Conservation (phyloP, 495 filamentous ascomycete species). For the Haplographium delicatum region DNA sequence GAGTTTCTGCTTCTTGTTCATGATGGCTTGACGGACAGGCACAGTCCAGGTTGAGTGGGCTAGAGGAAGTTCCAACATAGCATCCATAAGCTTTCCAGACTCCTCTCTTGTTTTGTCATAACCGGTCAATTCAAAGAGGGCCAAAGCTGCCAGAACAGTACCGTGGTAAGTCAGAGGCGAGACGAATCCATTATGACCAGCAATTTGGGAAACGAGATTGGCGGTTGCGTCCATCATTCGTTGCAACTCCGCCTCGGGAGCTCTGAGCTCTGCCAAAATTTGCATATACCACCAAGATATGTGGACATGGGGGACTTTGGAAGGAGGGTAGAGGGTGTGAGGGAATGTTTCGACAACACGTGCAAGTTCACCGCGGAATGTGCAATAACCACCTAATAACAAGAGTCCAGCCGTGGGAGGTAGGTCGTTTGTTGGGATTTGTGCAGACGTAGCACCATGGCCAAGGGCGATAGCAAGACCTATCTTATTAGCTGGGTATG, state of each 20-base stretch:
- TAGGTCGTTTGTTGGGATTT: neutral
- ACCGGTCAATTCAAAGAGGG: slow-evolving; percentile 60
- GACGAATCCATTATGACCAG: slow-evolving; percentile 49
- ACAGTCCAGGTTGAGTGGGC: slow-evolving; percentile 12
- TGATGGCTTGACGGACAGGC: slow-evolving; percentile 40
- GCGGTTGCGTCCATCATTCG: slow-evolving; percentile 60
- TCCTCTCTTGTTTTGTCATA: slow-evolving; percentile 27
- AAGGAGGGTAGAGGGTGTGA: slow-evolving; percentile 25
- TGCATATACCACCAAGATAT: slow-evolving; percentile 72
- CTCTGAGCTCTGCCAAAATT: slow-evolving; percentile 54
- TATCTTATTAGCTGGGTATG: neutral
- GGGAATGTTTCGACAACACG: slow-evolving; percentile 43
- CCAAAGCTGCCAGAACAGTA: slow-evolving; percentile 58
- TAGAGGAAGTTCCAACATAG: slow-evolving; percentile 10
- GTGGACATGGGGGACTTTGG: slow-evolving; percentile 47
- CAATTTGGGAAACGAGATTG: slow-evolving; percentile 49
- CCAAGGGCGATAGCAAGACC: slow-evolving; percentile 39
- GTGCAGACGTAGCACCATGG: slow-evolving; percentile 32
- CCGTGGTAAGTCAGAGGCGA: slow-evolving; percentile 72
- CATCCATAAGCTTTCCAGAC: slow-evolving; percentile 29
- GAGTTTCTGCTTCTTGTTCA: slow-evolving; percentile 26
- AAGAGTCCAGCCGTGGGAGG: neutral
- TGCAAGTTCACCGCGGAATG: slow-evolving; percentile 31
- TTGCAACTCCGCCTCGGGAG: slow-evolving; percentile 48
- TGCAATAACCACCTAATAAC: neutral